These are phyloP conservation scores for Rhodotorula diobovata DNA, from an alignment of 768 basidiomycete genomes.

Conservation along the genomic window DNA sequence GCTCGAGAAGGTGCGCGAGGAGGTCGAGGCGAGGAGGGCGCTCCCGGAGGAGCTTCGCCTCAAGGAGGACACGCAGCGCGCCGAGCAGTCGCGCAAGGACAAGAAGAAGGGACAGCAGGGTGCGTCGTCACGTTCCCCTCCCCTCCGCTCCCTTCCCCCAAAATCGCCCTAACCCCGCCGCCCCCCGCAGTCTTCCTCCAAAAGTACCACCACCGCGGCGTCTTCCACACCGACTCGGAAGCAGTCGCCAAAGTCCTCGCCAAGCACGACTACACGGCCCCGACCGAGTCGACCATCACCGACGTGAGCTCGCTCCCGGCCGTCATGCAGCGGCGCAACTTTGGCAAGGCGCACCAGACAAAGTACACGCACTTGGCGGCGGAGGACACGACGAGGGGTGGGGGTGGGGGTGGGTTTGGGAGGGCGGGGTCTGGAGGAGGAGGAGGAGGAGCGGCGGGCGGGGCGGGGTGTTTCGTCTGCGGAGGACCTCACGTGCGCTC, in stretches of 20 bases:
- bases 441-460: slow-evolving; percentile 40
- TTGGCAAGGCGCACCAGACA: slow-evolving; percentile 77
- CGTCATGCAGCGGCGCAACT: slow-evolving; percentile 77
- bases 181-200: slow-evolving; percentile 64
- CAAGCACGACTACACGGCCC: slow-evolving; percentile 79
- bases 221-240: slow-evolving; percentile 82
- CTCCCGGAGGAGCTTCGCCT: slow-evolving; percentile 88
- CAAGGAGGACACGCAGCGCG: slow-evolving; percentile 84
- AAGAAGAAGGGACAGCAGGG: slow-evolving; percentile 52
- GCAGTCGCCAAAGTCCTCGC: slow-evolving; percentile 66
- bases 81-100: slow-evolving; percentile 72
- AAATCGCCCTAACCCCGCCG: neutral
- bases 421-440: neutral
- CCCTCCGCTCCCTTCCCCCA: neutral
- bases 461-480: slow-evolving; percentile 70
- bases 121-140: neutral
- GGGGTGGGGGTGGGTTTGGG: slow-evolving; percentile 23
- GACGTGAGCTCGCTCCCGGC: slow-evolving; percentile 84
- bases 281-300: slow-evolving; percentile 72
- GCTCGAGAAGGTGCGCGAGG: slow-evolving; percentile 78
- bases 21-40: slow-evolving; percentile 83
- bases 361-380: slow-evolving; percentile 95
- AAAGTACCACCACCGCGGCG: slow-evolving; percentile 99
- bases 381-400: slow-evolving; percentile 66
- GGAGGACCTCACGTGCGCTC: slow-evolving; percentile 74